Base-by-base conservation (phyloP, 2,329 filamentous ascomycete genomes). In the Salinomyces thailandicus region DNA sequence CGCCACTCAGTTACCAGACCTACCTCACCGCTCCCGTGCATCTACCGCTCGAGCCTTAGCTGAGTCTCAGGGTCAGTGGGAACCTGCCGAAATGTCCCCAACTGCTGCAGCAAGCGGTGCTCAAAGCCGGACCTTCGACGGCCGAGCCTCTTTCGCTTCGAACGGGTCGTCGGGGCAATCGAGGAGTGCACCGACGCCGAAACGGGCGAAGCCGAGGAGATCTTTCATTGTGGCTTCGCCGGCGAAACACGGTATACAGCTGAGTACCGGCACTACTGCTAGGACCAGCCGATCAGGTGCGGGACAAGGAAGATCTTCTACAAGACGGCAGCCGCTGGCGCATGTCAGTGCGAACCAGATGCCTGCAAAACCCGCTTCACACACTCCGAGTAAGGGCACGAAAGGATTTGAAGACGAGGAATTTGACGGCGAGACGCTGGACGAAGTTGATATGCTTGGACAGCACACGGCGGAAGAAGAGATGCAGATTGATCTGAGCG, bases 141-240 rank as follows among this genome's bases (percentile, higher is more conserved):
- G 33, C 3, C 6, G 20, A 37, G 38, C 31, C 13, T 50, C 51
- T 3, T 51, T 53, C 36, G 47, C 41, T 5, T 52, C 46, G 6
- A 45, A 49, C 7, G 40, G 51, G 9, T 60, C 60, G 2, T 59
- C 55, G 5, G 32, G 40, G 24, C 41, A 51, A 14, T 48, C 41
- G 5, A 49, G 47, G 33, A 49, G 45, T 26, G 60, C 52, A 12
- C 53, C 55, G 2, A 63, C 58, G 17, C 63, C 63, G 3, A 69
- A 69, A 44, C 60, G 66, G 12, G 41, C 54, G 1, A 63, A 59
- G 36, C 52, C 58, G 17, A 51, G 54, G 5, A 52, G 49, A 14
- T 48, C 58, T 26, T 22, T 49, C 42, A 39, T 30, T 16, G 39
- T 46, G 17, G 37, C 42, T 3, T 41, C 50, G 16, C 43, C 44